phyloP scores from a whole-genome alignment of 2,329 filamentous ascomycete species.

The Parafenestella ontariensis region DNA sequence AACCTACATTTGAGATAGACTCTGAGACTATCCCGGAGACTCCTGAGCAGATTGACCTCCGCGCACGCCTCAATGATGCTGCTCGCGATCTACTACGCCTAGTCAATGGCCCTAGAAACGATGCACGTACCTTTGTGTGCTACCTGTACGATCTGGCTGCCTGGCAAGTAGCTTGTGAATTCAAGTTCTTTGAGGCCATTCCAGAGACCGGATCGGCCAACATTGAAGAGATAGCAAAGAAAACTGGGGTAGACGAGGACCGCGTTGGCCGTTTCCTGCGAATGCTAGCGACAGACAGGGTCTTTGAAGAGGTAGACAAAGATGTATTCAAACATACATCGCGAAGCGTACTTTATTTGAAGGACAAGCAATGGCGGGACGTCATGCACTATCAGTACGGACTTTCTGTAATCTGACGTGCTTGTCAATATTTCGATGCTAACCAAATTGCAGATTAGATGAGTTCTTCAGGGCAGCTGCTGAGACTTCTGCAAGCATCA shows the following conservation, averaged over 20 bases:
- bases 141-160: conserved; percentile 26
- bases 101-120: conserved; percentile 24
- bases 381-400: conserved; percentile 23
- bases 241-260: conserved; percentile 21
- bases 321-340: conserved; percentile 29
- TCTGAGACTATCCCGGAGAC: conserved; percentile 15
- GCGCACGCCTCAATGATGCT: conserved; percentile 20
- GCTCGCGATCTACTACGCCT: conserved; percentile 30
- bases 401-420: neutral
- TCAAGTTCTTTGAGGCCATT: conserved; percentile 24
- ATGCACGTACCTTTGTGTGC: conserved; percentile 19
- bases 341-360: conserved; percentile 14
- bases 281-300: conserved; percentile 20
- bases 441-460: conserved; percentile 21
- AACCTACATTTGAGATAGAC: conserved; percentile 18
- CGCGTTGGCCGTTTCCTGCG: conserved; percentile 19
- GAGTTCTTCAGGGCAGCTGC: conserved; percentile 40
- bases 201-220: conserved; percentile 11
- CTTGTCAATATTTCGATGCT: neutral
- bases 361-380: conserved; percentile 19
- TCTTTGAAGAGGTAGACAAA: conserved; percentile 23
- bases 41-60: conserved; percentile 14
- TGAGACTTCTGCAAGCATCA: conserved; percentile 19
- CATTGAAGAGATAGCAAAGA: conserved; percentile 18
- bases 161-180: conserved; percentile 27